Conservation (phyloP, 768 basidiomycete genomes). For the Agrocybe praecox region DNA sequence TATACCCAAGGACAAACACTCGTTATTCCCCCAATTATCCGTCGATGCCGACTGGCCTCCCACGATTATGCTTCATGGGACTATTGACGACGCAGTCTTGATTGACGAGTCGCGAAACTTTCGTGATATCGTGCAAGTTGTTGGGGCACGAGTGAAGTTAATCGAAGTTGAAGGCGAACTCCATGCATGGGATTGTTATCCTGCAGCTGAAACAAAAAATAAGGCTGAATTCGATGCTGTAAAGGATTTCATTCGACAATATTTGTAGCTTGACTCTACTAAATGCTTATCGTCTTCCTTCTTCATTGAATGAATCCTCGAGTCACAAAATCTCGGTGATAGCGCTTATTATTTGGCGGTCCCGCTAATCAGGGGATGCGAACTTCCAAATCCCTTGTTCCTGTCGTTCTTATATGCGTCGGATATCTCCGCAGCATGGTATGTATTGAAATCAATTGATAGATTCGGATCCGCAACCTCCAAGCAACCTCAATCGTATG, state of each 20-base stretch:
- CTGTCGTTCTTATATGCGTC: too few relatives aligned
- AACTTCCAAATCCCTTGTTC: too few relatives aligned
- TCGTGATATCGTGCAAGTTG: neutral
- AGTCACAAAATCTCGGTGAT: too few relatives aligned
- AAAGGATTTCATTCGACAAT: neutral
- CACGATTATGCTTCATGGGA: neutral
- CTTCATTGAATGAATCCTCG: too few relatives aligned
- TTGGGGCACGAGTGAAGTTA: neutral
- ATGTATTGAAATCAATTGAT: too few relatives aligned
- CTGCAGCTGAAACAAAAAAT: neutral
- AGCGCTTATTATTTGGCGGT: too few relatives aligned
- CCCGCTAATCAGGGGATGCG: too few relatives aligned
- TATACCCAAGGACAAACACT: neutral
- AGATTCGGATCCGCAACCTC: too few relatives aligned
- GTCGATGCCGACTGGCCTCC: neutral
- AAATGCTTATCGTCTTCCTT: too few relatives aligned
- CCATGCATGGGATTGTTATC: neutral
- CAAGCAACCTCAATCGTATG: too few relatives aligned
- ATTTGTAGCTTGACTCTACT: neutral
- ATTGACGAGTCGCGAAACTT: neutral
- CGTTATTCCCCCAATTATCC: neutral
- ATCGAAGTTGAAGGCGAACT: neutral
- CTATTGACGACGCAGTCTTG: neutral
- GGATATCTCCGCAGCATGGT: too few relatives aligned
- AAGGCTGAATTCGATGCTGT: neutral